Evolutionary conservation across 2,329 filamentous ascomycete genomes (phyloP).

Genomic region (Aspergillus persii): DNA sequence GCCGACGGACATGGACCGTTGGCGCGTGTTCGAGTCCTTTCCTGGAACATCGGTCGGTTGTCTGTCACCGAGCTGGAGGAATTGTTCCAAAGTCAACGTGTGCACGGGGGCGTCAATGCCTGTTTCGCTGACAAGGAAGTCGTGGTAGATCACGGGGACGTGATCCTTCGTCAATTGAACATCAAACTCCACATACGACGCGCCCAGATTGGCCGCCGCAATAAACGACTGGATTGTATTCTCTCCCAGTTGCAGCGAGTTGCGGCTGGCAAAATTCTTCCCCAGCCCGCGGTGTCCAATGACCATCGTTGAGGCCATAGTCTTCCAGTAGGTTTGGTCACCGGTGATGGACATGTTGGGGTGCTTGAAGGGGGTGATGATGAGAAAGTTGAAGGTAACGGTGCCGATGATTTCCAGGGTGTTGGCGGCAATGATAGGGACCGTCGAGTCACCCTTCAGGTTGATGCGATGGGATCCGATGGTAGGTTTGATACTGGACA

Average conservation of each 20-base stretch:
- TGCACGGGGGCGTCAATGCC: slow-evolving; percentile 96
- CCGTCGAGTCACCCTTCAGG: slow-evolving; percentile 84
- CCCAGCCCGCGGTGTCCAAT: slow-evolving; percentile 74
- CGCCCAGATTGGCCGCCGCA: slow-evolving; percentile 88
- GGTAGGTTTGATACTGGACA: slow-evolving; percentile 80
- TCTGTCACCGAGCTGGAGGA: slow-evolving; percentile 76
- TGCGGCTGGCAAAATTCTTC: slow-evolving; percentile 81
- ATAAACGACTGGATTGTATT: slow-evolving; percentile 97
- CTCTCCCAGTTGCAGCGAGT: slow-evolving; percentile 89
- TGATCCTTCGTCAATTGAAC: slow-evolving; percentile 99
- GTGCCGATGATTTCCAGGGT: slow-evolving; percentile 87
- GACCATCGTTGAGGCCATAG: slow-evolving; percentile 81
- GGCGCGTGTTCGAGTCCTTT: slow-evolving; percentile 26
- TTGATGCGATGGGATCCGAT: slow-evolving; percentile 86
- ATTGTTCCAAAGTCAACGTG: slow-evolving; percentile 86
- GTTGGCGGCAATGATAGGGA: slow-evolving; percentile 81
- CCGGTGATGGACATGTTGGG: slow-evolving; percentile 90
- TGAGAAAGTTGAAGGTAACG: slow-evolving; percentile 94
- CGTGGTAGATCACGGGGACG: slow-evolving; percentile 96
- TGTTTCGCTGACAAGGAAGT: slow-evolving; percentile 96
- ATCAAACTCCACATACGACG: slow-evolving; percentile 70
- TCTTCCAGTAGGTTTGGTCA: slow-evolving; percentile 95
- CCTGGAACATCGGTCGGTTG: not conserved
- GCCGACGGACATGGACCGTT: slow-evolving; percentile 61
- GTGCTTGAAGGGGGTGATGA: slow-evolving; percentile 92